Conservation (phyloP, 2,329 filamentous ascomycete genomes). For the Escovopsis sp. region DNA sequence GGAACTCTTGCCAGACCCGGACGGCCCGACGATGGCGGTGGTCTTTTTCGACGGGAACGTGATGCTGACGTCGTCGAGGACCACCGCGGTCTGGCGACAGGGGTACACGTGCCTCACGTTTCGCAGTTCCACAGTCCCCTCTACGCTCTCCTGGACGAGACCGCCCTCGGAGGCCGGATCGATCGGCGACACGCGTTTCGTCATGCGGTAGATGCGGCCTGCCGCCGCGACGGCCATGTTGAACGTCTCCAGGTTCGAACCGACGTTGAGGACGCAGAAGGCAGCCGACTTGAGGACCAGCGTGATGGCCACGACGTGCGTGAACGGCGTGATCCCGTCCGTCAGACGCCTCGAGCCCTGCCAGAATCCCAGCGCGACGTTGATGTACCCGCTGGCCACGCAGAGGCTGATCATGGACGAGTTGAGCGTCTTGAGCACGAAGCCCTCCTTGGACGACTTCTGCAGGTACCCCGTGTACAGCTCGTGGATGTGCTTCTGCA, state of each 20-base stretch:
- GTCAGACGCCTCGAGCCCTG: slow-evolving; percentile 57
- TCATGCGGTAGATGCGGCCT: slow-evolving; percentile 70
- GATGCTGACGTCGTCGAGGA: slow-evolving; percentile 73
- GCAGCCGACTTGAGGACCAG: slow-evolving; percentile 73
- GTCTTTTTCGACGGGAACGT: slow-evolving; percentile 80
- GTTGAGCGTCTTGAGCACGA: slow-evolving; percentile 18
- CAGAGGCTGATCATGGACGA: slow-evolving; percentile 18
- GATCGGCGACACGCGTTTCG: slow-evolving; percentile 52
- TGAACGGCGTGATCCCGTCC: slow-evolving; percentile 44
- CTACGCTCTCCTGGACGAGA: slow-evolving; percentile 52
- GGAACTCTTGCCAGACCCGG: slow-evolving; percentile 87
- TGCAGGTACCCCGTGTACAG: slow-evolving; percentile 14
- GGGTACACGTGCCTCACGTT: slow-evolving; percentile 89
- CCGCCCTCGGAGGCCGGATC: slow-evolving; percentile 57
- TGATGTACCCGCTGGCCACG: background rate
- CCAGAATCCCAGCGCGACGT: slow-evolving; percentile 65
- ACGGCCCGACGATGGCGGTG: slow-evolving; percentile 85
- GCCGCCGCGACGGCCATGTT: slow-evolving; percentile 63
- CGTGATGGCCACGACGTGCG: slow-evolving; percentile 58
- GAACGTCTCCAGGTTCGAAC: slow-evolving; percentile 65
- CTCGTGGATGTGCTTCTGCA: slow-evolving; percentile 16
- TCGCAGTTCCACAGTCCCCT: slow-evolving; percentile 69
- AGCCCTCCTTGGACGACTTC: slow-evolving; percentile 13
- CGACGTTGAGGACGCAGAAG: slow-evolving; percentile 65
- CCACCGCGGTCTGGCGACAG: slow-evolving; percentile 76